Evolutionary conservation across 2,329 filamentous ascomycete species (phyloP), one percentile per base, ranked within the genome.

Genomic region (Penicillium sp.): DNA sequence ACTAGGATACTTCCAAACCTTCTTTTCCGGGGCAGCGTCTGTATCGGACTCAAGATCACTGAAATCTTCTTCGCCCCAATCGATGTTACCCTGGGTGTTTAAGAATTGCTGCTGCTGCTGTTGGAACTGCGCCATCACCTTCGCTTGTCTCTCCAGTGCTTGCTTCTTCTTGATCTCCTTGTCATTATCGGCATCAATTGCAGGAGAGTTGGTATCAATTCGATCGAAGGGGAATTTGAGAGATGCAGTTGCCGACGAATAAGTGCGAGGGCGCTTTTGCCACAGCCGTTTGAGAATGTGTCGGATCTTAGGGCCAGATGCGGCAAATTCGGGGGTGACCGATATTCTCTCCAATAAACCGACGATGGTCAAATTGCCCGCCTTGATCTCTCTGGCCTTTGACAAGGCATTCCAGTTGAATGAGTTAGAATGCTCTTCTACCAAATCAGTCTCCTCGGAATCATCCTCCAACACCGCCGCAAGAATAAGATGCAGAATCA

Each of bases 91-190:
- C 71, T 97, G 92, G 60, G 88, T 94, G 53, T 90, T 88, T 76
- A 99, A 78, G 74, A 99, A 99, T 65, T 85, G 94, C 74, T 95
- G 93, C 70, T 97, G 95, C 68, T 99, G 93, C 69, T 96, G 89
- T 70, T 97, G 94, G 74, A 99, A 97, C 68, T 97, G 91, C 1
- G 92, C 94, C 92, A 99, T 97, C 30, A 99, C 91, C 67, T 86
- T 89, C 2, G 92, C 92, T 73, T 97, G 92, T 19, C 94, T 85
- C 64, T 91, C 93, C 38, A 92, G 76, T 0, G 94, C 94, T 48
- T 93, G 90, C 73, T 89, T 89, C 79, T 97, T 99, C 78, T 93
- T 96, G 57, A 85, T 79, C 71, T 93, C 89, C 14, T 84, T 83
- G 67, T 81, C 79, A 53, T 78, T 76, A 32, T 79, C 77, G 57